Conservation (phyloP, 2,329 filamentous ascomycete species). For the Fusarium sp. region DNA sequence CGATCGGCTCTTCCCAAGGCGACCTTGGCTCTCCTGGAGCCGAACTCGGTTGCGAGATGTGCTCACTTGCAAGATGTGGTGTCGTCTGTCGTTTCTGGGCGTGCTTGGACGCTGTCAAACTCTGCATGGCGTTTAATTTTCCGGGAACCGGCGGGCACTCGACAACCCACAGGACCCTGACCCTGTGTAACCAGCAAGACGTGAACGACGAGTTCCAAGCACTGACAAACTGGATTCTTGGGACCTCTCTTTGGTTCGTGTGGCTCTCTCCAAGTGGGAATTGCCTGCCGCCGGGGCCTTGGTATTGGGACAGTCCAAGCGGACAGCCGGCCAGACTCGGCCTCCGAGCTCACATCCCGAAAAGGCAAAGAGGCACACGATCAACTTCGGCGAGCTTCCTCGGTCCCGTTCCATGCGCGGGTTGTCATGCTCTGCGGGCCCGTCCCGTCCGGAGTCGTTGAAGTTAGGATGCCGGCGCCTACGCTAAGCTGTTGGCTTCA, state of each 20-base stretch:
- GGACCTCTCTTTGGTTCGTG: neutral
- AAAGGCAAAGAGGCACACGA: neutral
- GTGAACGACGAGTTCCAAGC: neutral
- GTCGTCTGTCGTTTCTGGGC: neutral
- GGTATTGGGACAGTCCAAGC: neutral
- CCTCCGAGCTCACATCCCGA: neutral
- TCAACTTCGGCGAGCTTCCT: neutral
- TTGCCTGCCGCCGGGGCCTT: slow-evolving; percentile 5
- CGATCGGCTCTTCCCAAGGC: neutral
- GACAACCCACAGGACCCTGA: neutral
- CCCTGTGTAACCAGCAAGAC: neutral
- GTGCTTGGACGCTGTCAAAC: neutral
- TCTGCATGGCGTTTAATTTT: neutral
- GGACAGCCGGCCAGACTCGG: neutral
- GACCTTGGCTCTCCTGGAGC: neutral
- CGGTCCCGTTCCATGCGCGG: neutral
- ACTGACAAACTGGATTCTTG: neutral
- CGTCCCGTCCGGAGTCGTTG: neutral
- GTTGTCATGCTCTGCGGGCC: neutral
- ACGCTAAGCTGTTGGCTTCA: neutral
- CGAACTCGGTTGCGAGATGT: neutral
- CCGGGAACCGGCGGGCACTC: neutral
- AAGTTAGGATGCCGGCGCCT: neutral
- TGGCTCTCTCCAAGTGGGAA: slow-evolving; percentile 4
- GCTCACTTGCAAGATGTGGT: neutral